Base-by-base conservation (phyloP, 2,329 filamentous ascomycete species). In the Sphaerostilbella broomeana region DNA sequence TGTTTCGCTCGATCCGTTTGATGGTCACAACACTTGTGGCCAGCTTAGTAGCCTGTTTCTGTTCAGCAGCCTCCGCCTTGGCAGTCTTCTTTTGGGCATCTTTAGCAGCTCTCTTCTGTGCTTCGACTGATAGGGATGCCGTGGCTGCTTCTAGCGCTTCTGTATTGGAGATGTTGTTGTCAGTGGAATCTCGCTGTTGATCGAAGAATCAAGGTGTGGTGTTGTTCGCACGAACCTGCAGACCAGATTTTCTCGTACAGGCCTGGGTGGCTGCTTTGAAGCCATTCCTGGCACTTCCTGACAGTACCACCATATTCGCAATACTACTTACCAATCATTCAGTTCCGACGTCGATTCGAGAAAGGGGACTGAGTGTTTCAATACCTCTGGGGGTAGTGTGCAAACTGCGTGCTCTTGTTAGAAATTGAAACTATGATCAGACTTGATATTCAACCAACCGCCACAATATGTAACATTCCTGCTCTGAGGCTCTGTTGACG, bases 281-380 rank as follows among this genome's bases (percentile, higher is more conserved):
- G 79, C 92, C 92, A 98, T 62, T 97, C 89, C 64, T 90, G 84
- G 69, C 92, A 98, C 69, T 95, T 98, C 67, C 88, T 95, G 17
- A 84, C 82, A 26, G 89, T 97, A 49, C 89, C 90, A 58, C 92
- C 92, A 65, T 95, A 97, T 68, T 98, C 92, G 72, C 92, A 98
- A 69, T 95, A 98, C 92, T 97, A 67, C 51, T 64, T 56, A 45
- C 45, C 38, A 39, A 44, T 52, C 36, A 49, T 50, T 56, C 43
- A 52, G 50, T 45, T 47, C 26, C 19, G 13, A 9, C 15, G 20
- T 25, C 28, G 16, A 18, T 27, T 16, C 9, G 21, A 35, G 15
- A 5, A 26, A 11, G 35, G 13, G 32, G 18, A 8, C 6, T 22
- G 29, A 30, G 41, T 29, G 39, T 25, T 34, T 45, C 27, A 58